These are phyloP conservation scores for Teratosphaeria pseudoeucalypti DNA, from an alignment of 2,329 filamentous ascomycete species.

Conservation along the genomic window DNA sequence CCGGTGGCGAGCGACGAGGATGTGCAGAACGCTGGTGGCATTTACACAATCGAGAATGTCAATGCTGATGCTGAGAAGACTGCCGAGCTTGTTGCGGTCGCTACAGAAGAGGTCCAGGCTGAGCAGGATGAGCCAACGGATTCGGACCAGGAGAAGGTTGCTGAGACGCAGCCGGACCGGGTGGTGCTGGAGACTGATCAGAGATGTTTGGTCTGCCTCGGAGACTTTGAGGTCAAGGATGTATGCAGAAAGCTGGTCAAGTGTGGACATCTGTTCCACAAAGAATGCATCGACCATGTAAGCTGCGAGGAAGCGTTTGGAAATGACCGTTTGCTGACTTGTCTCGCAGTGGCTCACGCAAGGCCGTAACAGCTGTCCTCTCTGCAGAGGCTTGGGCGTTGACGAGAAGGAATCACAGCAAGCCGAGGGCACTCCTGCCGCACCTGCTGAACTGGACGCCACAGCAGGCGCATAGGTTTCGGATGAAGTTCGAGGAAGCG, in stretches of 20 bases:
- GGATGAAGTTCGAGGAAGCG: background rate
- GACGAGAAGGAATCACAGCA: constrained; percentile 33
- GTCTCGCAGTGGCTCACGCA: constrained; percentile 51
- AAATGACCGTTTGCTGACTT: constrained; percentile 7
- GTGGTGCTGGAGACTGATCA: constrained; percentile 31
- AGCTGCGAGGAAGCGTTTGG: constrained; percentile 12
- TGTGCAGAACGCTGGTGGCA: constrained; percentile 50
- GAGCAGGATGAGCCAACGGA: background rate
- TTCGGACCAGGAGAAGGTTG: background rate
- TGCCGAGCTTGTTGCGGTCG: constrained; percentile 23
- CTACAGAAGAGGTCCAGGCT: constrained; percentile 9
- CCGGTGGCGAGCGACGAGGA: constrained; percentile 57
- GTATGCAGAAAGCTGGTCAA: constrained; percentile 50
- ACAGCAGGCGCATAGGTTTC: background rate
- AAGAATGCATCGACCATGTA: constrained; percentile 60
- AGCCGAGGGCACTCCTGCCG: constrained; percentile 1
- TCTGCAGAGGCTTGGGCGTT: constrained; percentile 50
- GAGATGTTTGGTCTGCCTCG: constrained; percentile 56
- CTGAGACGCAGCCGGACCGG: constrained; percentile 8
- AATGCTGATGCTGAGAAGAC: constrained; percentile 16
- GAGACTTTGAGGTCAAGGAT: constrained; percentile 53
- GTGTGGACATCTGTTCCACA: constrained; percentile 58
- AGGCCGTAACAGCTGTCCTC: constrained; percentile 53
- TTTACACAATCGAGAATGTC: constrained; percentile 41
- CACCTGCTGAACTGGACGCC: constrained; percentile 5